phyloP scores from a whole-genome alignment of 2,329 filamentous ascomycete genomes.

The Colletotrichum sp. region DNA sequence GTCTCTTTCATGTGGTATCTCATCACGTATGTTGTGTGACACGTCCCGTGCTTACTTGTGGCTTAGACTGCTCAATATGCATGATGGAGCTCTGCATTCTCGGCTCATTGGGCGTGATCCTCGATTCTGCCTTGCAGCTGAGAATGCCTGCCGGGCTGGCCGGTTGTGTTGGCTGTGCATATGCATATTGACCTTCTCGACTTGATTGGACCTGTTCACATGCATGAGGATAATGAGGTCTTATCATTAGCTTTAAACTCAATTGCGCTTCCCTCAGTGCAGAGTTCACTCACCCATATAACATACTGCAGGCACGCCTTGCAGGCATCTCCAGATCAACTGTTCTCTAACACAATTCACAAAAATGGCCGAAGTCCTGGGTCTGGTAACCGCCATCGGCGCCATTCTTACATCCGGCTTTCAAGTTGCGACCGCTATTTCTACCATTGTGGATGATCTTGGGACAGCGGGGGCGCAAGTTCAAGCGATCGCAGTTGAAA shows the following conservation, averaged over 20 bases:
- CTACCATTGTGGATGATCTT: not conserved
- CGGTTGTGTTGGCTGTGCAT: not conserved
- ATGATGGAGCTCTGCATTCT: not conserved
- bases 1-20: accelerated
- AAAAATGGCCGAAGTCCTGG: not conserved
- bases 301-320: not conserved
- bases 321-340: not conserved
- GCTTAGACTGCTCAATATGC: not conserved
- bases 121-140: not conserved
- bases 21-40: not conserved
- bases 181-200: not conserved
- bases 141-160: not conserved
- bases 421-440: not conserved
- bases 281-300: not conserved
- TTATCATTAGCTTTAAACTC: not conserved
- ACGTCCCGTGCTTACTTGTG: not conserved
- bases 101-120: not conserved
- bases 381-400: not conserved
- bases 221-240: too few relatives aligned
- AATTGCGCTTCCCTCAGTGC: not conserved
- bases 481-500: not conserved
- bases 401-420: not conserved
- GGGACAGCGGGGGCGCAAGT: not conserved
- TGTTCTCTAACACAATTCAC: not conserved
- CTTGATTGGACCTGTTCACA: not conserved